Conservation (phyloP, 208 protist genomes). For the Eutreptiella sp. region DNA sequence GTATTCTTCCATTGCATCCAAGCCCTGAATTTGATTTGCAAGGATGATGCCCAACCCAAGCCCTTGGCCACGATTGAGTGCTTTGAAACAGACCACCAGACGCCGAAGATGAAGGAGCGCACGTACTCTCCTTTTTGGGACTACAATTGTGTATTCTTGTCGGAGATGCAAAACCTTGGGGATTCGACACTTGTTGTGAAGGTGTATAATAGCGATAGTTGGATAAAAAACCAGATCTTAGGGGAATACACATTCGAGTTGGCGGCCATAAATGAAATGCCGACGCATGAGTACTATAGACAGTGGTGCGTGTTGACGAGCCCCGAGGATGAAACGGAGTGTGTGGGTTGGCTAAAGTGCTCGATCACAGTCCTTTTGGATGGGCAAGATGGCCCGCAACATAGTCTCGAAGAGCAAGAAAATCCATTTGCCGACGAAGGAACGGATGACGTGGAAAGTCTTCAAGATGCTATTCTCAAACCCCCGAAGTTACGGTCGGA, state of each 20-base stretch:
- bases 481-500: slow-evolving; percentile 6
- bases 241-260: slow-evolving; percentile 5
- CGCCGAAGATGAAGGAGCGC: background rate
- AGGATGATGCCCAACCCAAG: background rate
- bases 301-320: slow-evolving; percentile 4
- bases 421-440: slow-evolving; percentile 1
- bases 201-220: slow-evolving; percentile 7
- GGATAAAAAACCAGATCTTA: slow-evolving; percentile 6
- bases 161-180: background rate
- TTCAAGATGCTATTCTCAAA: slow-evolving; percentile 7
- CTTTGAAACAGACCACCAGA: background rate
- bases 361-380: background rate
- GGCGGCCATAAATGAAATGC: background rate
- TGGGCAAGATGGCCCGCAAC: background rate
- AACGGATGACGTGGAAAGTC: slow-evolving; percentile 1
- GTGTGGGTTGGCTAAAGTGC: background rate
- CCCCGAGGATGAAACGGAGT: background rate
- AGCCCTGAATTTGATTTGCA: slow-evolving; percentile 11
- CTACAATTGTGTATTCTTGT: slow-evolving; percentile 4
- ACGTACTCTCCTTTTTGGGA: slow-evolving; percentile 8
- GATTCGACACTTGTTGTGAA: background rate
- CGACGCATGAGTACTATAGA: slow-evolving; percentile 13
- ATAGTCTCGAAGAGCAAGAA: slow-evolving; percentile 1
- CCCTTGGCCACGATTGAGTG: background rate
- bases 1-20: too few species aligned